A percentile compares a stretch with the other conserved stretches of the same genome.
Conservation (phyloP, 495 filamentous ascomycete species). For the Apodospora peruviana region DNA sequence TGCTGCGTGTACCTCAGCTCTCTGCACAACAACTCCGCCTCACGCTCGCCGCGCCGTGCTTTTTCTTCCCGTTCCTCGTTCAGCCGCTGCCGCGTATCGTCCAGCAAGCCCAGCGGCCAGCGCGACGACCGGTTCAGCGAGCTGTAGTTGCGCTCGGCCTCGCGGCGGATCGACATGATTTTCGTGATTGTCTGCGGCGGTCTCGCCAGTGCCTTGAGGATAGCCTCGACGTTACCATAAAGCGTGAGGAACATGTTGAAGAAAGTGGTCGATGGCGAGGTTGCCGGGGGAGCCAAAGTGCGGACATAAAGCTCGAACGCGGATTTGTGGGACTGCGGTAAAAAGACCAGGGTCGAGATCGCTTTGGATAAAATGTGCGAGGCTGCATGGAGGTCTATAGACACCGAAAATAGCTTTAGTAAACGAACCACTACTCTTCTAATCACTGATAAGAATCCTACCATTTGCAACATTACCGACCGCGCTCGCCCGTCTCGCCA, state of each 20-base stretch:
- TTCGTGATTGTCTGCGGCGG: constrained; percentile 70
- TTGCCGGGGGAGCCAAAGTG: constrained; percentile 60
- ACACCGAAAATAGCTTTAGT: constrained; percentile 11
- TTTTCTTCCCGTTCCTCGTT: constrained; percentile 75
- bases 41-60: constrained; percentile 56
- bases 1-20: constrained; percentile 91
- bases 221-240: constrained; percentile 70
- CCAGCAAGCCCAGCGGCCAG: constrained; percentile 78
- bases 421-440: too few relatives aligned
- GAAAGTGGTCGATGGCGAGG: constrained; percentile 68
- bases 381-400: constrained; percentile 63
- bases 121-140: constrained; percentile 67
- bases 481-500: constrained; percentile 64
- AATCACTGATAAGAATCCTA: constrained; percentile 34
- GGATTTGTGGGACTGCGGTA: constrained; percentile 60
- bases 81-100: constrained; percentile 78
- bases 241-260: constrained; percentile 69
- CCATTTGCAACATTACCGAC: constrained; percentile 51
- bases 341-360: constrained; percentile 55
- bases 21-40: constrained; percentile 60
- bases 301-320: constrained; percentile 70
- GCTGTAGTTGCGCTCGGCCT: constrained; percentile 67
- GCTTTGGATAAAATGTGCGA: constrained; percentile 52
- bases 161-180: constrained; percentile 58
- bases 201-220: constrained; percentile 74